Conservation (phyloP, 805 yeast genomes). For the Zygosaccharomyces rouxii region DNA sequence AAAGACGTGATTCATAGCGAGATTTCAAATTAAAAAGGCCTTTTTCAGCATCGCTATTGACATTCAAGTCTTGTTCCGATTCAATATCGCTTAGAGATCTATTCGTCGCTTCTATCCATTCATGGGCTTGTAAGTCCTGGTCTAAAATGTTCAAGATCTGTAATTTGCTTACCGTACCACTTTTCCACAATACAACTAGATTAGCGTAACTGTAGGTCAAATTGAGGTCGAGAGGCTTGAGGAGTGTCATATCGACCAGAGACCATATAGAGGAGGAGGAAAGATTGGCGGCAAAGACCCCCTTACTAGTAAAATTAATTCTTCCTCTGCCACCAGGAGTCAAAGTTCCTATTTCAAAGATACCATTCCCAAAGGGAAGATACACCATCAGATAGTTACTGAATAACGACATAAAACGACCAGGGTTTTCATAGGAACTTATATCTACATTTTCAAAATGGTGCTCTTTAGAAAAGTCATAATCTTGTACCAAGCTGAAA, state of each 20-base stretch:
- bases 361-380: constrained; percentile 43
- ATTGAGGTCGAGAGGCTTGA: constrained; percentile 23
- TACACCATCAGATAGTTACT: constrained; percentile 36
- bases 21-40: constrained; percentile 47
- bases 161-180: constrained; percentile 52
- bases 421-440: constrained; percentile 23
- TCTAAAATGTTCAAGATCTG: constrained; percentile 34
- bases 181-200: constrained; percentile 54
- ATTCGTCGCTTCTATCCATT: constrained; percentile 30
- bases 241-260: constrained; percentile 28
- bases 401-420: constrained; percentile 37
- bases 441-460: constrained; percentile 14
- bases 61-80: constrained; percentile 41
- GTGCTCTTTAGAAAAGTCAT: constrained; percentile 18
- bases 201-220: constrained; percentile 26
- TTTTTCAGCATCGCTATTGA: constrained; percentile 45
- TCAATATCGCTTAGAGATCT: constrained; percentile 31
- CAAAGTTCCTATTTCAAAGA: constrained; percentile 40
- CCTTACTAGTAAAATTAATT: constrained; percentile 12
- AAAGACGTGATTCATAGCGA: constrained; percentile 49
- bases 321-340: constrained; percentile 14
- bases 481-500: constrained; percentile 17
- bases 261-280: constrained; percentile 34
- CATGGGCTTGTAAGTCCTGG: constrained; percentile 21
- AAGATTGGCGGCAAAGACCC: constrained; percentile 23